Conservation (phyloP, 345 rosid genomes). For the Erysimum cheiranthoides region DNA sequence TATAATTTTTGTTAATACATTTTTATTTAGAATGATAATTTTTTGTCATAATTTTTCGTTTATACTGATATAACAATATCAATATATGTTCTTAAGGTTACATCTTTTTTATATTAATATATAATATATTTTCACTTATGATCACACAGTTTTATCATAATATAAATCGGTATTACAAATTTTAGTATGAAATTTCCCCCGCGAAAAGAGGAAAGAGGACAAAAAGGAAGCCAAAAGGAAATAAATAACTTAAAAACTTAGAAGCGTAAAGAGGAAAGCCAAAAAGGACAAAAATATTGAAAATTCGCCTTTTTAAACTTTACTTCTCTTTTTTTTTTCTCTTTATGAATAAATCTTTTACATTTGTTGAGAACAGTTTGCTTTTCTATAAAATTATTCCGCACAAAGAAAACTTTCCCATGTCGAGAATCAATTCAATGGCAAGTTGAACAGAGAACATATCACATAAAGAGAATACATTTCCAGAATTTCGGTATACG, state of each 20-base stretch:
- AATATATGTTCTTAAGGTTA: no score
- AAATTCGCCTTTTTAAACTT: constrained; percentile 17
- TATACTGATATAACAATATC: no score
- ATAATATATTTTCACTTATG: no score
- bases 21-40: no score
- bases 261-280: background rate
- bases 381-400: constrained; percentile 30
- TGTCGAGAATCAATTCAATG: constrained; percentile 30
- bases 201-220: no score
- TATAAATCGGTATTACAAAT: no score
- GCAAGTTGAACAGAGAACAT: constrained; percentile 36
- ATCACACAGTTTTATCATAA: no score
- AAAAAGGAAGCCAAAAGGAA: no score
- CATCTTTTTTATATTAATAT: no score
- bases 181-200: no score
- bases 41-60: no score
- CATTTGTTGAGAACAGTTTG: constrained; percentile 10
- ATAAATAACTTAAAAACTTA: background rate
- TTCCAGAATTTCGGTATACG: constrained; percentile 5
- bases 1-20: no score
- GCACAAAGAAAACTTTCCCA: constrained; percentile 33
- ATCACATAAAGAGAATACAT: constrained; percentile 13
- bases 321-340: background rate
- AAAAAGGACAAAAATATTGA: background rate
- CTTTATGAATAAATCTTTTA: background rate